phyloP scores from a whole-genome alignment of 2,329 filamentous ascomycete genomes.

The Cryphonectria naterciae region DNA sequence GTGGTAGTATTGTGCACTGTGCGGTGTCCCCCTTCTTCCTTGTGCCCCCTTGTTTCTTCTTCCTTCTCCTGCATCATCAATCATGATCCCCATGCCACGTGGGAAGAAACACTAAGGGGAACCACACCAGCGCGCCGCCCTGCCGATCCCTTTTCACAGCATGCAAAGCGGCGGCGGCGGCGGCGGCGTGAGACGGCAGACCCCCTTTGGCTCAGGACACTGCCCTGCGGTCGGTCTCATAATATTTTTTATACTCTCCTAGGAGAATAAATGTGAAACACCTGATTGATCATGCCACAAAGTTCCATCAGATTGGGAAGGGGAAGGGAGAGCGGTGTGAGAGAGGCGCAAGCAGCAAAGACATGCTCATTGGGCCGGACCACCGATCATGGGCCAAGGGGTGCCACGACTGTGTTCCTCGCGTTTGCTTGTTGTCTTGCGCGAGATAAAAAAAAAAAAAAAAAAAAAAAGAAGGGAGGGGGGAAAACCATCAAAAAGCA shows the following conservation, averaged over 20 bases:
- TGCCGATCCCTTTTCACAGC: background rate
- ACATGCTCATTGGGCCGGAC: too few species aligned
- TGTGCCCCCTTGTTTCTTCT: background rate
- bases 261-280: background rate
- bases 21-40: background rate
- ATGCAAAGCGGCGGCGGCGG: background rate
- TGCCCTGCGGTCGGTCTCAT: background rate
- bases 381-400: too few species aligned
- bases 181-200: background rate
- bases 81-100: constrained; percentile 1
- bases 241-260: background rate
- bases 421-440: too few species aligned
- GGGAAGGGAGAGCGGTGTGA: background rate
- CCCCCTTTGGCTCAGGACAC: background rate
- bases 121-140: constrained; percentile 1
- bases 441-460: too few species aligned
- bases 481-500: too few species aligned
- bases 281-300: background rate
- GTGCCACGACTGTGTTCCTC: too few species aligned
- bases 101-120: background rate
- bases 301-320: background rate
- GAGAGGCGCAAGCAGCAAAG: background rate
- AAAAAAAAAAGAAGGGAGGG: too few species aligned
- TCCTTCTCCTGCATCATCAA: background rate
- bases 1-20: too few species aligned